phyloP scores from a whole-genome alignment of 2,329 filamentous ascomycete genomes.

The Phaeosphaeriaceae sp. region DNA sequence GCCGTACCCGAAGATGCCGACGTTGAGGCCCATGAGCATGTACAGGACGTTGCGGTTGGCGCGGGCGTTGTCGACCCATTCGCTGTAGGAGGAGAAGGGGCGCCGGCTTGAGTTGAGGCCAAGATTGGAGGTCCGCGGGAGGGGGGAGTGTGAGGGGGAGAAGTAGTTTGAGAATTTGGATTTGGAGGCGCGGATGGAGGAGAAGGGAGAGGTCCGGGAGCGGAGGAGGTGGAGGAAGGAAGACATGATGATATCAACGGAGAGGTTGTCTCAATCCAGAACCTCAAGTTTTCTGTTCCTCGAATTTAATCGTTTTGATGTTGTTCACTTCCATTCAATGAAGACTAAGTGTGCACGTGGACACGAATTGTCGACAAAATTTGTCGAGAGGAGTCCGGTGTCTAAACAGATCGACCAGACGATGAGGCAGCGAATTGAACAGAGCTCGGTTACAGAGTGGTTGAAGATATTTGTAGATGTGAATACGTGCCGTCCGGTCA shows the following conservation, averaged over 20 bases:
- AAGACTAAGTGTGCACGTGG: neutral
- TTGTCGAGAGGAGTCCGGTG: neutral
- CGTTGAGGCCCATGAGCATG: slow-evolving; percentile 51
- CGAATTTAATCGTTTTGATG: neutral
- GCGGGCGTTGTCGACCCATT: slow-evolving; percentile 4
- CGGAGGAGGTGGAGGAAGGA: slow-evolving; percentile 20
- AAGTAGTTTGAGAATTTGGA: slow-evolving; percentile 29
- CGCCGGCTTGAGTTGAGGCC: slow-evolving; percentile 8
- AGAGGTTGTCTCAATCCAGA: neutral
- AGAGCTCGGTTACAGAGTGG: neutral
- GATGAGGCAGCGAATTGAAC: no score
- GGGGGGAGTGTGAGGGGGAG: slow-evolving; percentile 16
- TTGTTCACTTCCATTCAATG: no score
- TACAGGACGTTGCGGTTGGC: slow-evolving; percentile 39
- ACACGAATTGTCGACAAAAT: neutral
- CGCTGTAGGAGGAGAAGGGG: slow-evolving; percentile 13
- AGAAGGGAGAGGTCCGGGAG: slow-evolving; percentile 14
- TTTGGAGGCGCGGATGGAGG: slow-evolving; percentile 1
- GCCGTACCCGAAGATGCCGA: slow-evolving; percentile 49
- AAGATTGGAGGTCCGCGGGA: slow-evolving; percentile 3
- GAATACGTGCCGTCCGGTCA: neutral
- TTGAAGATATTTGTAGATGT: neutral
- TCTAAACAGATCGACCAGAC: no score
- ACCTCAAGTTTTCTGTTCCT: neutral
- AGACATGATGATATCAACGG: slow-evolving; percentile 11